Percentiles rank a stretch among this genome's conserved stretches.
These are phyloP conservation scores for Paratrimastix pyriformis DNA, from an alignment of 78 protist genomes.

Conservation along the genomic window DNA sequence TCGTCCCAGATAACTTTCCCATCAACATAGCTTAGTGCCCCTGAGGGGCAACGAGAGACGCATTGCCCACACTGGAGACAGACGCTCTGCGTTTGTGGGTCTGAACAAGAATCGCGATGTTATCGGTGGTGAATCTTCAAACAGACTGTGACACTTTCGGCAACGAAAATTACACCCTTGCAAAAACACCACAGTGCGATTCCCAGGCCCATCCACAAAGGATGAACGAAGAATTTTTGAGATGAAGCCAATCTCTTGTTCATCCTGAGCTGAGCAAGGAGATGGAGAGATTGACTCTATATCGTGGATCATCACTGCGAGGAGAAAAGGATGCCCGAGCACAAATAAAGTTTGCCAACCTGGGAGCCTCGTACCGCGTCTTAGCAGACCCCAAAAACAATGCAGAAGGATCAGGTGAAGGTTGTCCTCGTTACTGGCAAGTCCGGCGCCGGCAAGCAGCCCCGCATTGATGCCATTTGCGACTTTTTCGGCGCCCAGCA, in stretches of 20 bases:
- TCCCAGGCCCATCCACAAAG: not conserved
- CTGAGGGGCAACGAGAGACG: no score
- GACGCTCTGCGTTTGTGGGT: no score
- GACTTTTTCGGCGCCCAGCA: not conserved
- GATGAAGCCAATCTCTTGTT: not conserved
- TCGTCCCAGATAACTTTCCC: no score
- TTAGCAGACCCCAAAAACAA: not conserved
- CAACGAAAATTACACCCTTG: no score
- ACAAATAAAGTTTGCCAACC: no score
- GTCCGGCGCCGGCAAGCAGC: not conserved
- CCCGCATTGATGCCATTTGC: not conserved
- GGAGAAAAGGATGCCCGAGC: not conserved
- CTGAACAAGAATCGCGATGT: no score
- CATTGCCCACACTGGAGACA: no score
- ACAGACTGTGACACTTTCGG: no score
- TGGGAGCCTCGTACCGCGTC: no score
- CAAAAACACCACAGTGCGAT: no score
- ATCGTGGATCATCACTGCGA: not conserved
- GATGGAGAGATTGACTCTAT: not conserved
- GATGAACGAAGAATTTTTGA: not conserved
- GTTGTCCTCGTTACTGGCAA: not conserved
- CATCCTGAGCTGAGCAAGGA: not conserved
- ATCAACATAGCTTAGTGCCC: no score
- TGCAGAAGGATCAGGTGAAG: constrained; percentile 3
- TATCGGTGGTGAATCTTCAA: no score